Base-by-base conservation (phyloP, 768 basidiomycete species). In the Rhizopogon vinicolor region DNA sequence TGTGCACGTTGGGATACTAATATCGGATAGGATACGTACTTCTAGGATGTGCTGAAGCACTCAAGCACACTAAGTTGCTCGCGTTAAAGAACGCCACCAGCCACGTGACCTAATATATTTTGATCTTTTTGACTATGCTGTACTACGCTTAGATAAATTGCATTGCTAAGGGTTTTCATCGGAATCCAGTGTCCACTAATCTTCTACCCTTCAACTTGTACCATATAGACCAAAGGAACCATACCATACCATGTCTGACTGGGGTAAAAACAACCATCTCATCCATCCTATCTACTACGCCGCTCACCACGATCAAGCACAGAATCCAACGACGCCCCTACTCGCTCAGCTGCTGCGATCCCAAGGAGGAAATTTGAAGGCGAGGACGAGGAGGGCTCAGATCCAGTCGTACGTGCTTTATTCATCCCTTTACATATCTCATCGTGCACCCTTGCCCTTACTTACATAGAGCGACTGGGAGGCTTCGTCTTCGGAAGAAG, bases 391-490 rank as follows among this genome's bases (percentile, higher is more conserved):
- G 93, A 95, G 0, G 86, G 86, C 12, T 82, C 85, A n/a, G 73
- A 60, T 2, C 89, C 89, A 41, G 89, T 84, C 51, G 93, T 95
- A 65, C 63, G 89, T 29, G 22, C 53, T 13, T 5, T 12, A 25
- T 25, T 25, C 25, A 25, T 25, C 25, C 25, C 25, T 25, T 25
- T 25, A 25, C 25, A 25, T 25, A 25, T 25, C 25, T 25, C 25
- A 25, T 5, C 25, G 25, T 25, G 25, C 25, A 25, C 25, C 25
- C 25, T 25, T 5, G 4, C 25, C 25, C 25, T 25, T 25, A 25
- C 4, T 5, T 25, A 25, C 59, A 33, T 63, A 96, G 93, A 93
- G 91, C 71, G 95, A 97, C 72, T 98, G 96, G 96, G 95, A 98
- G 63, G 90, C 78, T 35, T 89, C 89, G 1, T 86, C 85, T 7